A percentile compares a stretch with the other conserved stretches of the same genome.
Conservation (phyloP, 2,329 filamentous ascomycete genomes). For the Cladosporium sp. region DNA sequence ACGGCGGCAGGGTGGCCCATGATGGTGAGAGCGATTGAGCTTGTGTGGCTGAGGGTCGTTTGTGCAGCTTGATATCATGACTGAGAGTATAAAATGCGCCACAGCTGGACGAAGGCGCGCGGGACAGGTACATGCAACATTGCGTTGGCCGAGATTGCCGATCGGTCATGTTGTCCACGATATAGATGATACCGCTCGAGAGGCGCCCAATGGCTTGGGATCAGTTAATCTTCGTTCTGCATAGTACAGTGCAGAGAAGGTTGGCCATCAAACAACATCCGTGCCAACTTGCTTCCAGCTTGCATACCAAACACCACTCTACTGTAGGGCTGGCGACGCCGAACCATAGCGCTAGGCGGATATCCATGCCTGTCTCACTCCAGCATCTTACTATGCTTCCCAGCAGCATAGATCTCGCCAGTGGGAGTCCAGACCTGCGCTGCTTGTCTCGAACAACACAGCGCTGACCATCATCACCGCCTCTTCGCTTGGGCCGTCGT, state of each 20-base stretch:
- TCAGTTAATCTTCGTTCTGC: no score
- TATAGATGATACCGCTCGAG: background rate
- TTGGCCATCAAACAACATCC: background rate
- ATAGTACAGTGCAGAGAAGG: no score
- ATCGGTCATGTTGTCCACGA: background rate
- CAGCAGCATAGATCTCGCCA: slow-evolving; percentile 2
- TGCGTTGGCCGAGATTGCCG: background rate
- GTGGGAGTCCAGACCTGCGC: background rate
- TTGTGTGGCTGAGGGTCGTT: background rate
- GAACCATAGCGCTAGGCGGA: slow-evolving; percentile 1
- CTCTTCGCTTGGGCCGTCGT: slow-evolving; percentile 2
- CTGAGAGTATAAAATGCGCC: background rate
- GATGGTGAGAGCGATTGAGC: background rate
- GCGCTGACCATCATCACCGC: slow-evolving; percentile 9
- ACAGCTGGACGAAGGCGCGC: background rate
- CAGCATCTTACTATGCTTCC: slow-evolving; percentile 4
- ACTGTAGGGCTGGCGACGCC: slow-evolving; percentile 8
- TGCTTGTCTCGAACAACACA: background rate
- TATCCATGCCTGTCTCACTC: slow-evolving; percentile 8
- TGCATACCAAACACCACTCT: background rate
- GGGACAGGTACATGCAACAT: background rate
- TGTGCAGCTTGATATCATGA: background rate
- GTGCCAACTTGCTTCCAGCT: background rate
- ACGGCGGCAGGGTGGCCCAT: background rate
- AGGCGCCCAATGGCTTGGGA: background rate